Percentiles rank a stretch among this genome's conserved stretches.
These are phyloP conservation scores for Cordyceps fumosorosea DNA, from an alignment of 2,329 filamentous ascomycete genomes.

Conservation along the genomic window DNA sequence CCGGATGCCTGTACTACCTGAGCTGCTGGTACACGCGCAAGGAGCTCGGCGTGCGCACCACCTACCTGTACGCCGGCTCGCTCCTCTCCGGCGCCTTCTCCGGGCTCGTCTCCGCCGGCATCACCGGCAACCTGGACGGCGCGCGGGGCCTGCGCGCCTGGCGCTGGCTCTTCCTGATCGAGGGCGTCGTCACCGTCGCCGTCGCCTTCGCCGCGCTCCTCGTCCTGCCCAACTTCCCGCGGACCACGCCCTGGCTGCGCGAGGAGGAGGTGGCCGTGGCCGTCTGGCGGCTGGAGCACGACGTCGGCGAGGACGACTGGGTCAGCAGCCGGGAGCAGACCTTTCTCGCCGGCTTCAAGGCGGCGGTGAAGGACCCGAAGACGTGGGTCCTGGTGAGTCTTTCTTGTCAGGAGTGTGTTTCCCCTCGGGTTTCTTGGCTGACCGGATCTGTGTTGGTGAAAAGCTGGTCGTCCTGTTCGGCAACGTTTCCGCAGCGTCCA, in stretches of 20 bases:
- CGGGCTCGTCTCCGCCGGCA: constrained; percentile 57
- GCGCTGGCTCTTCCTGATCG: constrained; percentile 52
- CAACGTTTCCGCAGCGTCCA: constrained; percentile 48
- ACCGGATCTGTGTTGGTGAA: too few relatives aligned
- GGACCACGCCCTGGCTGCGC: constrained; percentile 33
- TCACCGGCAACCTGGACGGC: constrained; percentile 58
- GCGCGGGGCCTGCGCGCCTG: constrained; percentile 53
- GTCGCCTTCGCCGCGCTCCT: constrained; percentile 50
- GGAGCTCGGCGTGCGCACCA: constrained; percentile 59
- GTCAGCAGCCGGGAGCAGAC: constrained; percentile 47
- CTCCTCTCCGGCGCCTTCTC: constrained; percentile 68
- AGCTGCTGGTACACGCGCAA: constrained; percentile 63
- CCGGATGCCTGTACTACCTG: constrained; percentile 57
- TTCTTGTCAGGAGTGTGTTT: too few relatives aligned
- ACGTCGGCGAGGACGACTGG: constrained; percentile 60
- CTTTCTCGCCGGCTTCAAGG: constrained; percentile 42
- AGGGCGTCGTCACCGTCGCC: constrained; percentile 57
- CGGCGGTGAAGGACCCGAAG: constrained; percentile 51
- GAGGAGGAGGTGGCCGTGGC: constrained; percentile 29
- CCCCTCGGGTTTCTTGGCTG: background rate
- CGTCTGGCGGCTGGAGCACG: constrained; percentile 53
- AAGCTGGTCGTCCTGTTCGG: constrained; percentile 50
- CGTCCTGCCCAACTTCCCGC: constrained; percentile 55
- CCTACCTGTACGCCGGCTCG: constrained; percentile 60
- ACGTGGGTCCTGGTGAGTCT: constrained; percentile 47